Conservation (phyloP, 345 rosid genomes). For the Corchorus capsularis region DNA sequence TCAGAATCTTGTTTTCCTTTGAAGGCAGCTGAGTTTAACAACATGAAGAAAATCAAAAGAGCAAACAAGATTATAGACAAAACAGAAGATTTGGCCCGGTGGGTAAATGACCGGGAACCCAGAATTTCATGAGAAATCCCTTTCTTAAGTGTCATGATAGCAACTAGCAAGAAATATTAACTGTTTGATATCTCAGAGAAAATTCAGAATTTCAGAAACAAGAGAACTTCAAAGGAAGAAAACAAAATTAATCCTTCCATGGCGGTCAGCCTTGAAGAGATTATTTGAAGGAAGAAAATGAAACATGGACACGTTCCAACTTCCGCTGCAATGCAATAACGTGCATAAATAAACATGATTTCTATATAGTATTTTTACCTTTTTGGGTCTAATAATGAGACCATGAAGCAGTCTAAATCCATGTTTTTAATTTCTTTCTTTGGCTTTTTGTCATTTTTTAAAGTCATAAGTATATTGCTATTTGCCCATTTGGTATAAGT, state of each 20-base stretch:
- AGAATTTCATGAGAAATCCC: constrained; percentile 18
- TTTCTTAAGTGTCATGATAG: constrained; percentile 20
- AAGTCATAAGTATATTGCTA: no score
- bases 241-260: not conserved
- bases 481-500: no score
- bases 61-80: constrained; percentile 28
- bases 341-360: no score
- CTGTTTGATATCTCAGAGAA: not conserved
- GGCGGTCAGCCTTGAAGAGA: not conserved
- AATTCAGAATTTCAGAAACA: constrained; percentile 17
- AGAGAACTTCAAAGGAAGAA: not conserved
- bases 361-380: not conserved
- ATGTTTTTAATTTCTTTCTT: no score
- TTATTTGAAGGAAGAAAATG: not conserved
- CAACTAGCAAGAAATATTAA: no score
- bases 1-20: not conserved
- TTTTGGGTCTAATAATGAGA: not conserved
- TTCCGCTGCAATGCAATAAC: not conserved
- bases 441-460: no score
- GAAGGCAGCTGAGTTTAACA: constrained; percentile 8
- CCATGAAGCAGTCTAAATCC: no score
- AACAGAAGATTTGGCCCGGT: constrained; percentile 28
- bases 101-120: constrained; percentile 18
- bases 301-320: constrained; percentile 18
- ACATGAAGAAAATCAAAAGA: constrained; percentile 43